Conservation (phyloP, 1,284 basidiomycete species). For the Ceratobasidium sp. region DNA sequence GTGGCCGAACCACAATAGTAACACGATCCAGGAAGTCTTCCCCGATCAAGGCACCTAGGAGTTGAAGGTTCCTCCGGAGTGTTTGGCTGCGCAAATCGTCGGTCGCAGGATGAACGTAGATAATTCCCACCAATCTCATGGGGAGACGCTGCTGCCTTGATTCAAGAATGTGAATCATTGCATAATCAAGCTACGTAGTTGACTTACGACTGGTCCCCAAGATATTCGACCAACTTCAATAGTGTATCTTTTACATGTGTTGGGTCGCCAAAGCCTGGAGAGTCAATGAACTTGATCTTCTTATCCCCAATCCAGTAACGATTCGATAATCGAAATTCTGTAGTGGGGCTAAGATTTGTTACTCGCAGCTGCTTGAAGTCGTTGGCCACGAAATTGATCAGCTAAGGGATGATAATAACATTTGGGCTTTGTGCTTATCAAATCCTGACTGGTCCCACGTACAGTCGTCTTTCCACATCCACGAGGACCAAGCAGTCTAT, state of each 20-base stretch:
- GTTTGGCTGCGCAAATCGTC: background rate
- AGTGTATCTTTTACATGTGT: background rate
- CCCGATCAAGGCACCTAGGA: background rate
- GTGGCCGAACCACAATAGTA: background rate
- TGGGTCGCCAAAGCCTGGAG: constrained; percentile 5
- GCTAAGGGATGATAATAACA: background rate
- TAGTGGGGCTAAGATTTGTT: background rate
- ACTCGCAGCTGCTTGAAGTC: background rate
- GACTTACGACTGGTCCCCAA: background rate
- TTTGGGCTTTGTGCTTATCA: too few species aligned
- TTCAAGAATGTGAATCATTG: background rate
- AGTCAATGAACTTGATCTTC: constrained; percentile 3
- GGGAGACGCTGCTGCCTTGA: background rate
- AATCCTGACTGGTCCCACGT: background rate
- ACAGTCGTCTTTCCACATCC: constrained; percentile 17
- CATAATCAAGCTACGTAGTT: too few species aligned
- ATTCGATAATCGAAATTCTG: background rate
- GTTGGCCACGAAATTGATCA: constrained; percentile 10
- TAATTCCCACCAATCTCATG: background rate
- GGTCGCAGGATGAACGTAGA: constrained; percentile 13
- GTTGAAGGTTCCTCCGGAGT: background rate
- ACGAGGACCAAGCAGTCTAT: constrained; percentile 11
- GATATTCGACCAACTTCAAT: background rate
- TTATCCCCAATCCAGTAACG: background rate
- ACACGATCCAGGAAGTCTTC: background rate